Conservation (phyloP, 305 asterid species). For the Euphrasia arctica region DNA sequence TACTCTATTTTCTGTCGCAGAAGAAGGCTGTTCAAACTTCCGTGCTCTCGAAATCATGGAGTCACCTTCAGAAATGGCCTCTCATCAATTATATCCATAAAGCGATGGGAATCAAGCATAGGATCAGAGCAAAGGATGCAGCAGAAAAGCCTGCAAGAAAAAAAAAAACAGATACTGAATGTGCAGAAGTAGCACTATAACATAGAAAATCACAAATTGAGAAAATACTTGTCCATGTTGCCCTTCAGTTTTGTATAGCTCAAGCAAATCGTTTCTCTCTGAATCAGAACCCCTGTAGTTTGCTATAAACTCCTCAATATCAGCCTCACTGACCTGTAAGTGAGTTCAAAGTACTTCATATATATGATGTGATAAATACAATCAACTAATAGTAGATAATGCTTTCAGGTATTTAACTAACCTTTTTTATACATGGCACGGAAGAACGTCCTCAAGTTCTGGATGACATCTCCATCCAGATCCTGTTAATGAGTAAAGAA, state of each 20-base stretch:
- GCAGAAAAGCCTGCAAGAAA: conserved; percentile 66
- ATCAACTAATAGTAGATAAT: conserved; percentile 13
- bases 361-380: conserved; percentile 14
- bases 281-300: conserved; percentile 77
- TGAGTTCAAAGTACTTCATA: conserved; percentile 14
- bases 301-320: conserved; percentile 85
- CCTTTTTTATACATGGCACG: conserved; percentile 77
- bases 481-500: conserved; percentile 48
- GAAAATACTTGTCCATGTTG: conserved; percentile 64
- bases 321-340: conserved; percentile 67
- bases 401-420: conserved; percentile 21
- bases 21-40: too few relatives aligned
- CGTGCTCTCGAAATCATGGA: too few relatives aligned
- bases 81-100: conserved; percentile 77
- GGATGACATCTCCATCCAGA: conserved; percentile 73
- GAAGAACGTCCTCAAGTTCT: conserved; percentile 71
- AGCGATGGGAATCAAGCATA: conserved; percentile 81
- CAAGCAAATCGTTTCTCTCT: conserved; percentile 76
- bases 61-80: conserved; percentile 77
- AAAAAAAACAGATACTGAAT: conserved; percentile 14
- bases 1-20: too few relatives aligned
- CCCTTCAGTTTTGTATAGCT: conserved; percentile 66
- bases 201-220: conserved; percentile 1
- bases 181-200: background rate
- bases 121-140: conserved; percentile 85